Conservation (phyloP, 148 eudicot species). For the Nyssa sinensis region DNA sequence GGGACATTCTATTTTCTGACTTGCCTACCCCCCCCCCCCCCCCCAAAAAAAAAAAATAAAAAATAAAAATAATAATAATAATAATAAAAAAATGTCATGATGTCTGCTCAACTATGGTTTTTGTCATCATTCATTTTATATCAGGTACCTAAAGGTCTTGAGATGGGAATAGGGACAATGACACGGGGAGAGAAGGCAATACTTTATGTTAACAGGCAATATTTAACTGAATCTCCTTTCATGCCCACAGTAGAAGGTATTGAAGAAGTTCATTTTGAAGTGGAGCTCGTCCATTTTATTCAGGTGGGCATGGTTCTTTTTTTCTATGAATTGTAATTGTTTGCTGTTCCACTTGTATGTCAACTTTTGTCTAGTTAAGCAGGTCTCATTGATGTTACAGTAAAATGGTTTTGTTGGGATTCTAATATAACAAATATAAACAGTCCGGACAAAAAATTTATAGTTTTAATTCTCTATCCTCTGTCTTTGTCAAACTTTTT, state of each 20-base stretch:
- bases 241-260: slow-evolving; percentile 47
- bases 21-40: no score
- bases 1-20: no score
- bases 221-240: slow-evolving; percentile 57
- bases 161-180: slow-evolving; percentile 97
- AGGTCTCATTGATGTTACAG: no score
- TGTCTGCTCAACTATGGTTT: no score
- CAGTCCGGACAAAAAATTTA: not conserved
- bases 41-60: no score
- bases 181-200: slow-evolving; percentile 82
- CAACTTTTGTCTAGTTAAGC: not conserved
- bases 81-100: no score
- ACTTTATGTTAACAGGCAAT: slow-evolving; percentile 63
- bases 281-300: slow-evolving; percentile 90
- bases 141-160: slow-evolving; percentile 96
- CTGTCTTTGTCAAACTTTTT: not conserved
- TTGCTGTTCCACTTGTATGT: not conserved
- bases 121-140: slow-evolving; percentile 15
- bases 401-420: not conserved
- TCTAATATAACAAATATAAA: no score
- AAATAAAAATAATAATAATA: no score
- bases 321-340: not conserved
- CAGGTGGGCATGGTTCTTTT: slow-evolving; percentile 55
- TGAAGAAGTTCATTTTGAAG: slow-evolving; percentile 91
- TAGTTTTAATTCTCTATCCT: not conserved